Evolutionary conservation across 345 rosid genomes (phyloP).

Genomic region (Hibiscus syriacus): DNA sequence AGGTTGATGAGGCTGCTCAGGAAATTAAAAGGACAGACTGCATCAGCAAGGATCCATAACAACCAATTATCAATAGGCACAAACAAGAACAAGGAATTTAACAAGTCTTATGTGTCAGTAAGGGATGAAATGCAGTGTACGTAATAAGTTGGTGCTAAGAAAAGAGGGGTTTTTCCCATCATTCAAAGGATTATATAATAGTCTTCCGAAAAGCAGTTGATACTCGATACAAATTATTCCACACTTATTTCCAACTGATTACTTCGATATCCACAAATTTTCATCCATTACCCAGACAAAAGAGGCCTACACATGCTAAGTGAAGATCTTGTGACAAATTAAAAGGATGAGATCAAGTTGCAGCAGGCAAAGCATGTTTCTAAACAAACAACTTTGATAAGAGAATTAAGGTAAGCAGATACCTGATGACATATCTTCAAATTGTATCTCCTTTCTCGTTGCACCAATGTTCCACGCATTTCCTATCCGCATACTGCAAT

Average conservation of each 20-base stretch:
- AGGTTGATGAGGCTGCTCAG: conserved; percentile 62
- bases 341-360: neutral
- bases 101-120: neutral
- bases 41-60: neutral
- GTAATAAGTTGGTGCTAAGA: neutral
- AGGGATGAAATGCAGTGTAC: neutral
- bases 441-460: conserved; percentile 83
- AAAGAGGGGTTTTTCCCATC: neutral
- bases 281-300: neutral
- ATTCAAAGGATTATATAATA: neutral
- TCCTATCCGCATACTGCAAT: conserved; percentile 77
- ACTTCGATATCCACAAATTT: neutral
- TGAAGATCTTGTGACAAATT: conserved; percentile 1
- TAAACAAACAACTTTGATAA: neutral
- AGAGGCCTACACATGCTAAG: neutral
- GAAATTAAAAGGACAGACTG: conserved; percentile 12
- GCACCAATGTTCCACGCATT: conserved; percentile 96
- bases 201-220: neutral
- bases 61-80: neutral
- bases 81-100: neutral
- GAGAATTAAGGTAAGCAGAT: neutral
- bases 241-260: neutral
- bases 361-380: neutral
- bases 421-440: conserved; percentile 99
- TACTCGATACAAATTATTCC: neutral